These are phyloP conservation scores for Phylloporus arenicola DNA, from an alignment of 768 basidiomycete genomes.

Conservation along the genomic window DNA sequence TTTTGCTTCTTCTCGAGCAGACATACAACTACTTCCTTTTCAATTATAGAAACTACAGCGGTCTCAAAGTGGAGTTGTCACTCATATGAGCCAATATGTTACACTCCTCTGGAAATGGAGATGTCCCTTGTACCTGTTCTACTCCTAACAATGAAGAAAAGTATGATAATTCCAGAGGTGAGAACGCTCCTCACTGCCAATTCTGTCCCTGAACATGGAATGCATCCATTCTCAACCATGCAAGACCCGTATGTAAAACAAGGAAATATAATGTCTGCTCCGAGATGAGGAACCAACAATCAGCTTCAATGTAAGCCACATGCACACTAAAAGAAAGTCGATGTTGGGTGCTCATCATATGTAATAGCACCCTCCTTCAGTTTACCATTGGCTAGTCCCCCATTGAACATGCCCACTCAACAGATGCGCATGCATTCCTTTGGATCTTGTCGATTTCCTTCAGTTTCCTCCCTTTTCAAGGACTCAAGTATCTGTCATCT, in stretches of 20 bases:
- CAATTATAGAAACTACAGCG: slow-evolving; percentile 57
- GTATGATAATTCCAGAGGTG: slow-evolving; percentile 7
- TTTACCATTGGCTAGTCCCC: slow-evolving; percentile 4
- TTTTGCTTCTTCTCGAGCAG: not conserved
- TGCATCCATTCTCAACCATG: not conserved
- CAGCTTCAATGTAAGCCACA: slow-evolving; percentile 10
- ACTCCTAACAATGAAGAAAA: slow-evolving; percentile 1
- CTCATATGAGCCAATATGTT: slow-evolving; percentile 38
- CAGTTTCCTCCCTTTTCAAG: slow-evolving; percentile 1
- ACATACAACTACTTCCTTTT: not conserved
- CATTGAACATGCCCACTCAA: slow-evolving; percentile 1
- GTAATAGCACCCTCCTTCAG: slow-evolving; percentile 12
- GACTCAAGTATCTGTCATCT: slow-evolving; percentile 10
- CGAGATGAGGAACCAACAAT: not conserved
- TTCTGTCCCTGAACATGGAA: not conserved
- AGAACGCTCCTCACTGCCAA: not conserved
- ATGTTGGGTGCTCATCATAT: not conserved
- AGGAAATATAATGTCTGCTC: not conserved
- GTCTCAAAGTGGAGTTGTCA: slow-evolving; percentile 61
- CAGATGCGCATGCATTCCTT: not conserved
- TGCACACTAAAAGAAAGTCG: not conserved
- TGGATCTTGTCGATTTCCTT: slow-evolving; percentile 1
- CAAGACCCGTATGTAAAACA: slow-evolving; percentile 4
- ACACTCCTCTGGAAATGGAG: slow-evolving; percentile 7
- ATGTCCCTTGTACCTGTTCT: not conserved